Base-by-base conservation (phyloP, 371 early-diverging fungal species). In the Mucor racemosus region DNA sequence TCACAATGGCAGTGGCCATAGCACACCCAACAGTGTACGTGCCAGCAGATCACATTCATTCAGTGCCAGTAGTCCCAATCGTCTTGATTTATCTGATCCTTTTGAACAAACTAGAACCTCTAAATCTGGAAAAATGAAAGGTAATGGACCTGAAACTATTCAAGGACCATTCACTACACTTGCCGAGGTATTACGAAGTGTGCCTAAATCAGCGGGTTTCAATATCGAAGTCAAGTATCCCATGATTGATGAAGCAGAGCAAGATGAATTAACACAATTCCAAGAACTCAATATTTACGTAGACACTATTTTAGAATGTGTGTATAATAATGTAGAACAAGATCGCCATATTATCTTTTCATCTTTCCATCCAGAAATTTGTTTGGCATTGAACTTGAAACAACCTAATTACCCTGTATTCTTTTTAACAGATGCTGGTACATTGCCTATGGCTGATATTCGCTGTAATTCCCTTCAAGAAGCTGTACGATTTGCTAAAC, bases 161-260 rank as follows among this genome's bases (percentile, higher is more conserved):
- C 92, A 90, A 66, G 89, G 87, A 1, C 92, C 95, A 0, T 94
- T 95, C 72, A 87, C 94, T 0, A 96, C 95, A 5, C 78, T 97
- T 39, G 86, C 84, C 41, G 93, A 94, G 19, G 86, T 92, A 19
- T 82, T 95, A 60, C 86, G 87, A 84, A 81, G 82, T 21, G 91
- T 95, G 7, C 97, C 97, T 0, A 73, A 78, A 13, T 65, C 81
- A 7, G 86, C 93, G 11, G 98, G 97, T 8, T 95, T 97, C 69
- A 97, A 99, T 68, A 92, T 99, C 62, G 99, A 99, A 77, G 88
- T 99, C 69, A 99, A 99, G 77, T 98, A 99, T 70, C 98, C 99
- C 0, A 90, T 92, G 87, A 77, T 89, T 17, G 91, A 94, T 64
- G 97, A 98, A 71, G 92, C 93, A 13, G 93, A 94, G 76, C 82